These are phyloP conservation scores for Herpetomonas tarakana DNA, from an alignment of 208 protist species.

Conservation along the genomic window DNA sequence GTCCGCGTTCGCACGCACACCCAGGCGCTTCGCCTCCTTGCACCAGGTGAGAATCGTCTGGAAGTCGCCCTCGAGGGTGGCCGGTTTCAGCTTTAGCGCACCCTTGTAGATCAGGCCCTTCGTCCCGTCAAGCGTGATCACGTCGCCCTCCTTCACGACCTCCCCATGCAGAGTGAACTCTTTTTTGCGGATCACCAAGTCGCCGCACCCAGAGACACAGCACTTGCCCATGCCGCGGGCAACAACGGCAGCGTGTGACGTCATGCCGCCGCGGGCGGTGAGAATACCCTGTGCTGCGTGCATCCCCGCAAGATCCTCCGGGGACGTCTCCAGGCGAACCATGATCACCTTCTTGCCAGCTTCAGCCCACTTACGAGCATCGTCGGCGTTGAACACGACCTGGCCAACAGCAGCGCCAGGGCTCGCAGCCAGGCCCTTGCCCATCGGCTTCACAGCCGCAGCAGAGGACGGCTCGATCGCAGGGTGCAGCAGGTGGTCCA, in stretches of 20 bases:
- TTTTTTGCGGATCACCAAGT: conserved; percentile 69
- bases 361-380: conserved; percentile 50
- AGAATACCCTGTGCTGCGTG: conserved; percentile 86
- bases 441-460: conserved; percentile 57
- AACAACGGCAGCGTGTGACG: conserved; percentile 96
- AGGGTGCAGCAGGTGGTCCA: conserved; percentile 91
- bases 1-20: conserved; percentile 92
- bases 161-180: conserved; percentile 56
- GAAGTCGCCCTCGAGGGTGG: conserved; percentile 77
- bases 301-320: conserved; percentile 95
- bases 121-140: conserved; percentile 90
- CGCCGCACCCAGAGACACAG: conserved; percentile 89
- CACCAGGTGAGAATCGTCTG: conserved; percentile 76
- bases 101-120: conserved; percentile 86
- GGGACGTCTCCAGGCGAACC: conserved; percentile 92
- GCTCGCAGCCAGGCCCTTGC: conserved; percentile 91
- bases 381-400: conserved; percentile 88
- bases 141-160: conserved; percentile 76
- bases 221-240: conserved; percentile 95
- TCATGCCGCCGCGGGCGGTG: conserved; percentile 93
- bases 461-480: conserved; percentile 65
- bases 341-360: conserved; percentile 86
- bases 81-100: conserved; percentile 53
- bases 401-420: conserved; percentile 91
- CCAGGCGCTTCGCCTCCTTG: conserved; percentile 68